Percentiles rank a stretch among this genome's conserved stretches.
Evolutionary conservation across 148 eudicot species (phyloP).

Genomic region (Dianthus caryophyllus): DNA sequence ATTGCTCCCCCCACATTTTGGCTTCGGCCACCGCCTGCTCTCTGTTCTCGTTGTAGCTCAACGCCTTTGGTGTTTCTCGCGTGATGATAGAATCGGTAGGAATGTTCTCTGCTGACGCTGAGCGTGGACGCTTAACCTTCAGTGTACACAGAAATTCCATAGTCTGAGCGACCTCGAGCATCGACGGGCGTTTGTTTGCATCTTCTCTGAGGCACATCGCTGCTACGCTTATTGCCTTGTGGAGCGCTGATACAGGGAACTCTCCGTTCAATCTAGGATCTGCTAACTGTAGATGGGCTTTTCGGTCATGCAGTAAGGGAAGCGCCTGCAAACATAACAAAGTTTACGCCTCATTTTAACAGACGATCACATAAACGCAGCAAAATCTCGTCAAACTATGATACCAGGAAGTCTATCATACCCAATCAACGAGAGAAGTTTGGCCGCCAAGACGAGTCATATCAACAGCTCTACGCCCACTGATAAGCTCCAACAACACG

Average conservation of each 20-base stretch:
- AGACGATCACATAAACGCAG: too few species aligned
- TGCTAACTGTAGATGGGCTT: slow-evolving; percentile 35
- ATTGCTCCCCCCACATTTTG: slow-evolving; percentile 70
- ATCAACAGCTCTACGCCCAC: slow-evolving; percentile 47
- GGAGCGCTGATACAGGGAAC: slow-evolving; percentile 31
- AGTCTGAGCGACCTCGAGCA: slow-evolving; percentile 47
- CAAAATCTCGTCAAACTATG: neutral
- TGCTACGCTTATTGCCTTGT: slow-evolving; percentile 48
- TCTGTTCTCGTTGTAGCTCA: slow-evolving; percentile 33
- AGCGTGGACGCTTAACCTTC: slow-evolving; percentile 16
- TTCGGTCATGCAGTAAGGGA: slow-evolving; percentile 41
- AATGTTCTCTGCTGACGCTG: slow-evolving; percentile 15
- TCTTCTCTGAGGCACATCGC: slow-evolving; percentile 56
- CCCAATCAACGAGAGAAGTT: slow-evolving; percentile 34
- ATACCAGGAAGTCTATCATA: slow-evolving; percentile 4
- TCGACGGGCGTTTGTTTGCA: slow-evolving; percentile 45
- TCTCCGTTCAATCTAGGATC: slow-evolving; percentile 57
- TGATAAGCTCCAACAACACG: slow-evolving; percentile 60
- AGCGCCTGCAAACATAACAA: slow-evolving; percentile 38
- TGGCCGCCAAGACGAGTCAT: slow-evolving; percentile 12
- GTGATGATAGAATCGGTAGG: neutral
- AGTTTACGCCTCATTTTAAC: too few species aligned
- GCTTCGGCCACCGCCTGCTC: slow-evolving; percentile 74
- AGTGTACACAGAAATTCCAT: slow-evolving; percentile 43
- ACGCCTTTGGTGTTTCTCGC: slow-evolving; percentile 7